Conservation (phyloP, 2,329 filamentous ascomycete genomes). For the Didymella lethalis region DNA sequence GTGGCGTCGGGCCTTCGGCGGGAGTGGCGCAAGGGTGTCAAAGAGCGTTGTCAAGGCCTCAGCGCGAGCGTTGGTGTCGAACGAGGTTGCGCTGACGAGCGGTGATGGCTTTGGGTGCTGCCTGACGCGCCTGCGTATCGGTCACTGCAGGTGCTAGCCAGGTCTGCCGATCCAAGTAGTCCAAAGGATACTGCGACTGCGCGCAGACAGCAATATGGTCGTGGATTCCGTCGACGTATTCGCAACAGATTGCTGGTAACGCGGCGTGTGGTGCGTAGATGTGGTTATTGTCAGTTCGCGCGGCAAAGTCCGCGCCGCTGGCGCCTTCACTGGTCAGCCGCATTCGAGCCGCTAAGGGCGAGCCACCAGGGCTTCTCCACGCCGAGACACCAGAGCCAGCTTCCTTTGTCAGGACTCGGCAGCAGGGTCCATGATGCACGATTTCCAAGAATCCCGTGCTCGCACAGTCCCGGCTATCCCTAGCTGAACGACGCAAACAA, state of each 20-base stretch:
- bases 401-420: slow-evolving; percentile 3
- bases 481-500: slow-evolving; percentile 8
- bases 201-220: background rate
- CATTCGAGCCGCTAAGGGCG: slow-evolving; percentile 1
- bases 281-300: background rate
- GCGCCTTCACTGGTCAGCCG: background rate
- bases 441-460: slow-evolving; percentile 11
- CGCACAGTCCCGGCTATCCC: slow-evolving; percentile 4
- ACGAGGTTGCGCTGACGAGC: slow-evolving; percentile 4
- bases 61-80: background rate
- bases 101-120: slow-evolving; percentile 11
- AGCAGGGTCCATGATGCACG: slow-evolving; percentile 10
- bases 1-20: slow-evolving; percentile 4
- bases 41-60: background rate
- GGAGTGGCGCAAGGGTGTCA: background rate
- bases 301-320: slow-evolving; percentile 5
- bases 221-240: background rate
- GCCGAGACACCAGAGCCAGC: slow-evolving; percentile 13
- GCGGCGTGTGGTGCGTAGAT: background rate
- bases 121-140: slow-evolving; percentile 13
- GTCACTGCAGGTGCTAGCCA: slow-evolving; percentile 3
- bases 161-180: background rate
- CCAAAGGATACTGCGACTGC: background rate
- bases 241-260: background rate
- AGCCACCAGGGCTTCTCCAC: slow-evolving; percentile 6